Conservation (phyloP, 148 eudicot genomes). For the Rhododendron simsii region DNA sequence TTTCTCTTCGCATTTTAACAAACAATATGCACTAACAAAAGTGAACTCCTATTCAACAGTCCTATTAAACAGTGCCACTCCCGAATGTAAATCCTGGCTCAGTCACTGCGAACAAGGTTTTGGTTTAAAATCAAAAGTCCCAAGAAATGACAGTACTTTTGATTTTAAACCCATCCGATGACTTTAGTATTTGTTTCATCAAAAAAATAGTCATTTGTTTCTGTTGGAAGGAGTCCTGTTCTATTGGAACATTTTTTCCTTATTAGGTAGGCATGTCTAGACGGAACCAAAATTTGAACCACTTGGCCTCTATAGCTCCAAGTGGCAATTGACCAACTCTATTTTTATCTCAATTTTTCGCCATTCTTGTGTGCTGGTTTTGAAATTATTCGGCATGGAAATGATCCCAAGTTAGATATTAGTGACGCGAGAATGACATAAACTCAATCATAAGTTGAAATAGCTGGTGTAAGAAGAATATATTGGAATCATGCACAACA, state of each 20-base stretch:
- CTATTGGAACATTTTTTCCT: not conserved
- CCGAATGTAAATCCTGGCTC: too few relatives aligned
- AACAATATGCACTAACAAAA: too few relatives aligned
- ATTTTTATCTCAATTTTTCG: not conserved
- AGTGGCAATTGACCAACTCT: not conserved
- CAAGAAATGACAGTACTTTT: not conserved
- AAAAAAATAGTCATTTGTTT: not conserved
- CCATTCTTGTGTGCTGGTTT: not conserved
- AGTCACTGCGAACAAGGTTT: not conserved
- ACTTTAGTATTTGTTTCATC: not conserved
- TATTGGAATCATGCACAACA: not conserved
- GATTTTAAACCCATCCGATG: not conserved
- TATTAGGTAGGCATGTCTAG: not conserved
- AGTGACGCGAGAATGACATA: not conserved
- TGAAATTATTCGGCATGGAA: not conserved
- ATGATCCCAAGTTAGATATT: not conserved
- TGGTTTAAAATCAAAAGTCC: not conserved
- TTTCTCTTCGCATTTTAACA: too few relatives aligned
- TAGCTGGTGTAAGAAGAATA: not conserved
- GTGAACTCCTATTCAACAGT: too few relatives aligned
- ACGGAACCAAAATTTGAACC: not conserved
- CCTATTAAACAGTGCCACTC: too few relatives aligned
- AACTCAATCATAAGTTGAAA: not conserved
- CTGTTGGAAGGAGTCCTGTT: not conserved
- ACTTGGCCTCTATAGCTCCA: not conserved